Evolutionary conservation across 768 basidiomycete genomes (phyloP).

Genomic region (Daedaleopsis sinensis): DNA sequence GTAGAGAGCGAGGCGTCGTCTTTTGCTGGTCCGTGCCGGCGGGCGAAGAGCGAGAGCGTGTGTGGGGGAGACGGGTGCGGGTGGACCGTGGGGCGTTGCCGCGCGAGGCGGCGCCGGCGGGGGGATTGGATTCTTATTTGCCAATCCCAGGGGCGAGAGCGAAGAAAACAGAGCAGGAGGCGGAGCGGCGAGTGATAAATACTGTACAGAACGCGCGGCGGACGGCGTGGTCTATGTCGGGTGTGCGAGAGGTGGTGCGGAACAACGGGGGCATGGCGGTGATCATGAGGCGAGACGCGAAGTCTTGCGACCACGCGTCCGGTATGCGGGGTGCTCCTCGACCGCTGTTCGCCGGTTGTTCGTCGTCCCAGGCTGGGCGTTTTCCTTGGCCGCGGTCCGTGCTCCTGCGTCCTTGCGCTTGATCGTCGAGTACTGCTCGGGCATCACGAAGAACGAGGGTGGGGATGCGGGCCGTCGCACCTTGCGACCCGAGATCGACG

Average conservation of each 20-base stretch:
- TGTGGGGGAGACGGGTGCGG: background rate
- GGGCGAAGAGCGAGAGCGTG: background rate
- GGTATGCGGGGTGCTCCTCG: conserved; percentile 40
- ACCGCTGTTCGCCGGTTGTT: conserved; percentile 1
- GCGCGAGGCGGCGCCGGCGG: conserved; percentile 15
- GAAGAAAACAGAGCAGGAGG: conserved; percentile 5
- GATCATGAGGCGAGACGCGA: conserved; percentile 40
- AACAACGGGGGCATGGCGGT: conserved; percentile 2
- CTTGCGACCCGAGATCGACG: background rate
- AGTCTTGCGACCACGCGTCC: conserved; percentile 46
- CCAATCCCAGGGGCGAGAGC: conserved; percentile 23
- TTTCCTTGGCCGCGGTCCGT: conserved; percentile 16
- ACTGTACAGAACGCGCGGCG: conserved; percentile 20
- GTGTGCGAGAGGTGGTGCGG: conserved; percentile 13
- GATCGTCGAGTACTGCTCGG: conserved; percentile 21
- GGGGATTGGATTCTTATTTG: conserved; percentile 22
- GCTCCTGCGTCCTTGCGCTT: conserved; percentile 13
- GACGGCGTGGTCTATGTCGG: conserved; percentile 18
- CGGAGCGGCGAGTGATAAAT: conserved; percentile 16
- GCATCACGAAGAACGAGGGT: conserved; percentile 18
- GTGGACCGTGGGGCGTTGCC: conserved; percentile 17
- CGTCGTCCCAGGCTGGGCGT: conserved; percentile 1
- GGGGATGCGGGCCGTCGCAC: conserved; percentile 15
- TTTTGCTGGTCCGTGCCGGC: conserved; percentile 24
- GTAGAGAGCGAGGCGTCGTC: conserved; percentile 13